Percentiles rank a stretch among this genome's conserved stretches.
phyloP scores from a whole-genome alignment of 352 stramenopile species.

The Phytophthora fragariae region DNA sequence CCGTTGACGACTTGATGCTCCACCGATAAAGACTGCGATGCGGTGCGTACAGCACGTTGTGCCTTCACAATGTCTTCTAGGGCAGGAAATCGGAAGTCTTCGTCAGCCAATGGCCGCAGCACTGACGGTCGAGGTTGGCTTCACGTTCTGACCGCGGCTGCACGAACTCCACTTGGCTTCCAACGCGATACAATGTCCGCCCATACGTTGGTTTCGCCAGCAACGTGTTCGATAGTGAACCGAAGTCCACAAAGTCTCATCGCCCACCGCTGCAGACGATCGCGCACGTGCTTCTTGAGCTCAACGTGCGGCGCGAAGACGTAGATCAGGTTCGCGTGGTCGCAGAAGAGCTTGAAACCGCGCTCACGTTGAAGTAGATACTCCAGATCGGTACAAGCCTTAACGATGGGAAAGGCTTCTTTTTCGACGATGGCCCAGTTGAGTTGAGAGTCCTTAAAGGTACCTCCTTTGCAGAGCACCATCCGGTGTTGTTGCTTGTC shows the following conservation, averaged over 20 bases:
- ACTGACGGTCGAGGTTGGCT: background rate
- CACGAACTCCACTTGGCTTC: background rate
- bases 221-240: background rate
- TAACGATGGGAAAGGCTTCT: conserved; percentile 19
- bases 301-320: conserved; percentile 18
- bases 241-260: background rate
- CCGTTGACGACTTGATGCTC: background rate
- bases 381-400: conserved; percentile 15
- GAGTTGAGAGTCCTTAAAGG: conserved; percentile 12
- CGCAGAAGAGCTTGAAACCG: conserved; percentile 25
- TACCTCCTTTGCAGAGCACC: conserved; percentile 16
- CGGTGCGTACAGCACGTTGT: too few relatives aligned
- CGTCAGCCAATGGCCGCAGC: background rate
- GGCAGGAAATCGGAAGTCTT: background rate
- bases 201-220: background rate
- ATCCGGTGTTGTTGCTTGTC: conserved; percentile 17
- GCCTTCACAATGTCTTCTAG: background rate
- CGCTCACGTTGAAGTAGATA: conserved; percentile 19
- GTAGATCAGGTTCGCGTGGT: conserved; percentile 34
- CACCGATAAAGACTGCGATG: background rate
- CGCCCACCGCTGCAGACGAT: background rate
- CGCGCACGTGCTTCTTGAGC: conserved; percentile 16
- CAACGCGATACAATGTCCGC: background rate
- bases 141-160: background rate
- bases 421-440: conserved; percentile 32